Base-by-base conservation (phyloP, 2,329 filamentous ascomycete species). In the Colletotrichum siamense region DNA sequence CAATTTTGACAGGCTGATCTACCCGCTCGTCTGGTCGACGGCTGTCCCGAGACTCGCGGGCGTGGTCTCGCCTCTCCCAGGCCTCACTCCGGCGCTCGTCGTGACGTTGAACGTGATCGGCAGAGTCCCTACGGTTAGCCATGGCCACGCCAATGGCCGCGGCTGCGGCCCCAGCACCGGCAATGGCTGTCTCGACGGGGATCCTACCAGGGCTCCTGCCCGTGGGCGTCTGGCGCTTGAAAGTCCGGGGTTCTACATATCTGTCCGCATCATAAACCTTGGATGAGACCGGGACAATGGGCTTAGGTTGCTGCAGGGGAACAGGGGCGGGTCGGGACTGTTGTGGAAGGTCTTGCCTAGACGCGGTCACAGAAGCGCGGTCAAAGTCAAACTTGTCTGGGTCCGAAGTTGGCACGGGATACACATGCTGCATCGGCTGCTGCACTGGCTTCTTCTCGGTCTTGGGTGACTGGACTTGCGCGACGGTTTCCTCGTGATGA, bases 221-320 rank as follows among this genome's bases (percentile, higher is more conserved):
- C 49, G 86, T 83, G n/a, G 86, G 83, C 36, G 81, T 80, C 44
- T 81, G 81, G 49, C 80, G 82, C 69, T 82, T 83, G 13, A 82
- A 79, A 18, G 80, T 83, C 36, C 81, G 84, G 44, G 80, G 82
- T 34, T 85, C 87, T 32, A 85, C 85, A 32, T 85, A 78, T 62
- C 83, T 85, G 52, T 86, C 85, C 39, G 89, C 86, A 64, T 92
- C 89, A 79, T 95, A 95, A 2, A 96, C 89, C 22, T 91, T 91
- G 77, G 91, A 90, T 49, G 93, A 93, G 4, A 98, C 92, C 0
- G 95, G 95, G 4, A 91, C 89, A 75, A 95, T 90, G 3, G 96
- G 96, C 79, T 96, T 94, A 4, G 96, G 96, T 80, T 98, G 95
- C 82, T 97, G 94, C n/a, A 98, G 88, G 13, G 93, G 92, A 36